Base-by-base conservation (phyloP, 108 stramenopile genomes). In the Pinguiococcus pyrenoidosus region DNA sequence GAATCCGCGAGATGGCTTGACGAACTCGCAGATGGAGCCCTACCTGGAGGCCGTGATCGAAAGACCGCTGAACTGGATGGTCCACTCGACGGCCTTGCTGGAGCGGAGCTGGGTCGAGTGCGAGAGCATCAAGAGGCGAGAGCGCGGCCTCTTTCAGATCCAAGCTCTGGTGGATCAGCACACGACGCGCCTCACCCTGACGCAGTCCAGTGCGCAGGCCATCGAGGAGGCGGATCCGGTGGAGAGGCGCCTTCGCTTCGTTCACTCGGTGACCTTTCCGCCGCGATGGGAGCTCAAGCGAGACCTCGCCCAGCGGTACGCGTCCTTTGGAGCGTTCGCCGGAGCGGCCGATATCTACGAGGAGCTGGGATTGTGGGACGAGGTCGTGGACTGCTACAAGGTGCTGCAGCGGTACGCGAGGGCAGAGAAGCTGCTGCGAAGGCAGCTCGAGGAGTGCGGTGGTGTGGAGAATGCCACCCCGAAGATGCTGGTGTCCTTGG, bases 131-230 rank as follows among this genome's bases (percentile, higher is more conserved):
- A 51, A 62, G 21, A 62, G 61, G 2, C 42, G 49, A 18, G 68
- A 72, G 48, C 55, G 95, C 9, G 85, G 86, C 0, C 79, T 92
- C 35, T 63, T 98, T 21, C 96, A 98, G 65, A 84, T 98, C 16
- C 92, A 98, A 50, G 96, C 89, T 8, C 66, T 98, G 32, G 78
- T 85, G 1, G 92, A 98, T 61, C 92, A 94, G 45, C 92, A 98
- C 68, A 64, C 61, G 14, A 66, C 68, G 44, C 55, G 67, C 17
- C 64, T 75, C 35, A 72, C 74, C 27, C 33, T 54, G 41, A 57
- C 35, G 39, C 72, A 71, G 46, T 8, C 6, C 39, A 41, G 7
- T 7, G 30, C 30, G 4, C n/a, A 49, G 53, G 23, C 41, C 6
- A 32, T 91, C 22, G 85, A 90, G 36, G 89, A 91, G 32, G 84